These are phyloP conservation scores for Sporothrix mexicana DNA, from an alignment of 2,329 filamentous ascomycete species.

Conservation along the genomic window DNA sequence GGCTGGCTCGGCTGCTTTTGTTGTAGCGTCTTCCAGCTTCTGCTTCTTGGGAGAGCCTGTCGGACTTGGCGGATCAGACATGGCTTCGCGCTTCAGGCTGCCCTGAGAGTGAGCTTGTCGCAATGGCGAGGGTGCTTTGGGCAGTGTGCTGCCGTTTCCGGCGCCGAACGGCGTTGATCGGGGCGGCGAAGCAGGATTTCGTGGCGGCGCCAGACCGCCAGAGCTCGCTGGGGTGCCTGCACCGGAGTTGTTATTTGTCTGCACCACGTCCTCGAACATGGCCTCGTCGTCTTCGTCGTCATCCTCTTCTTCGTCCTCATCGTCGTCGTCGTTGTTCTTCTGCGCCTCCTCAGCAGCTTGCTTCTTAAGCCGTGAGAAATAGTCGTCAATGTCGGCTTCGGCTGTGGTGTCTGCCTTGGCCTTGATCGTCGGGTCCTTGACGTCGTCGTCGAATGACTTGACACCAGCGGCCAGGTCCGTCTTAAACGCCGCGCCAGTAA, in stretches of 20 bases:
- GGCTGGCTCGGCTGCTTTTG: constrained; percentile 32
- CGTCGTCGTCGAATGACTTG: constrained; percentile 49
- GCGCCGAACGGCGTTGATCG: not conserved
- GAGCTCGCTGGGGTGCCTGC: constrained; percentile 44
- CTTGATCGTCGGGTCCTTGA: constrained; percentile 53
- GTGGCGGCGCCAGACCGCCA: constrained; percentile 28
- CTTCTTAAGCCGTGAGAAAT: constrained; percentile 70
- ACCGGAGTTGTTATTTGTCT: constrained; percentile 45
- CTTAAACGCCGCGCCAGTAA: constrained; percentile 67
- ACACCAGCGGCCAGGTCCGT: constrained; percentile 45
- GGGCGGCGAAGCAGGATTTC: constrained; percentile 29
- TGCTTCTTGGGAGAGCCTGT: constrained; percentile 60
- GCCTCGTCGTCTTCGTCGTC: constrained; percentile 45
- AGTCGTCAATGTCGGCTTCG: constrained; percentile 66
- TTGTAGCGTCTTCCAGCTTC: constrained; percentile 61
- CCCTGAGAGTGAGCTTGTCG: constrained; percentile 41
- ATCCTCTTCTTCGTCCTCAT: constrained; percentile 50
- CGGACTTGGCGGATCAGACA: constrained; percentile 40
- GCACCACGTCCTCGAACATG: constrained; percentile 57
- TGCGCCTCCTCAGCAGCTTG: constrained; percentile 61
- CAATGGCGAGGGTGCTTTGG: constrained; percentile 41
- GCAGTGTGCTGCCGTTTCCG: constrained; percentile 30
- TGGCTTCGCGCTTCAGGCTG: constrained; percentile 46
- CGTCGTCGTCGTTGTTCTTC: constrained; percentile 54
- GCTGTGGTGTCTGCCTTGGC: constrained; percentile 55